A percentile compares a stretch with the other conserved stretches of the same genome.
These are phyloP conservation scores for Aureoboletus auriporus DNA, from an alignment of 768 basidiomycete genomes.

Conservation along the genomic window DNA sequence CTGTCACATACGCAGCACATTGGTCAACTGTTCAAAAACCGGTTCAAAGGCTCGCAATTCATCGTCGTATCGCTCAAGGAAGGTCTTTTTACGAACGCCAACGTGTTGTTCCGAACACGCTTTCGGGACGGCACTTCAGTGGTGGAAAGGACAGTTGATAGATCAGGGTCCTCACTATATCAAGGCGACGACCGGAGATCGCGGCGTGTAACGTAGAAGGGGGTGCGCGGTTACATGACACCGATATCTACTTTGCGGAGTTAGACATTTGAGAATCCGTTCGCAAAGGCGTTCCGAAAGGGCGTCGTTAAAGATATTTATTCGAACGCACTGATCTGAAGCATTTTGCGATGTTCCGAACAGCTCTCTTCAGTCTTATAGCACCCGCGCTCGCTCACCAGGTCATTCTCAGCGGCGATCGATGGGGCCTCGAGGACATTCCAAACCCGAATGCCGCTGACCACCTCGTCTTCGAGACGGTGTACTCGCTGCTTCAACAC, in stretches of 20 bases:
- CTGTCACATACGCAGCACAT: conserved; percentile 96
- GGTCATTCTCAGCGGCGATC: background rate
- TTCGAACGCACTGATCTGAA: no score
- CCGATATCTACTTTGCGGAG: no score
- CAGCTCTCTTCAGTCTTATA: background rate
- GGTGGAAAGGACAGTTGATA: conserved; percentile 74
- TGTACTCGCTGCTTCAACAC: no score
- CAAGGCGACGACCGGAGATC: conserved; percentile 18
- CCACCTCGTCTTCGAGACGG: background rate
- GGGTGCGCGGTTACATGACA: no score
- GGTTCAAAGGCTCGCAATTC: conserved; percentile 98
- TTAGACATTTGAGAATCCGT: no score
- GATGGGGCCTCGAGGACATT: background rate
- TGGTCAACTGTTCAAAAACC: conserved; percentile 93
- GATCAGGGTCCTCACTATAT: conserved; percentile 50
- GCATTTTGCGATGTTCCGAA: background rate
- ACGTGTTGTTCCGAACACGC: conserved; percentile 88
- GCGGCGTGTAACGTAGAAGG: conserved; percentile 8
- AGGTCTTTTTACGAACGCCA: conserved; percentile 95
- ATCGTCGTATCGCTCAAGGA: conserved; percentile 98
- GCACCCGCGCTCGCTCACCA: background rate
- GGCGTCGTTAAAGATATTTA: no score
- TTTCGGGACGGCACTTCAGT: conserved; percentile 94
- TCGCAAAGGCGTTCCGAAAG: no score
- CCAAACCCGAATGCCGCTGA: background rate